phyloP scores from a whole-genome alignment of 208 protist species.

The Plasmodiophora brassicae region DNA sequence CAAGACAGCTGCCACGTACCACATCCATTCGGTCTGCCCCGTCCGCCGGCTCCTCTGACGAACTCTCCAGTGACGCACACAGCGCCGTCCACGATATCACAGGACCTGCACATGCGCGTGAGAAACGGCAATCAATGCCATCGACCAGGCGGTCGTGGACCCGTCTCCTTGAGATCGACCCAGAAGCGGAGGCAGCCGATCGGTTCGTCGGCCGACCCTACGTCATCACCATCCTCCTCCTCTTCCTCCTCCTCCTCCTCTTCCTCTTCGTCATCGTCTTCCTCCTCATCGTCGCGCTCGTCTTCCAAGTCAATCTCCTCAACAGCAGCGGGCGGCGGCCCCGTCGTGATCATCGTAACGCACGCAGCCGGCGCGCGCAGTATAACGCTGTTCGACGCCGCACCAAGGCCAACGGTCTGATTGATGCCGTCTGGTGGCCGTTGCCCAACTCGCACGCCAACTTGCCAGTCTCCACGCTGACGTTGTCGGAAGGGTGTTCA shows the following conservation, averaged over 20 bases:
- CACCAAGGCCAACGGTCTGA: no score
- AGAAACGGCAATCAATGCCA: neutral
- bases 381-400: no score
- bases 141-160: neutral
- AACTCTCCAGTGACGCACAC: neutral
- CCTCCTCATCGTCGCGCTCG: slow-evolving; percentile 37
- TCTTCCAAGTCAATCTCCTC: no score
- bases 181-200: neutral
- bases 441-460: no score
- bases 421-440: no score
- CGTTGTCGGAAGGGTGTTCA: no score
- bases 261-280: slow-evolving; percentile 31
- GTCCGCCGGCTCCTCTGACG: neutral
- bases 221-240: slow-evolving; percentile 28
- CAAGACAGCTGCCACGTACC: neutral
- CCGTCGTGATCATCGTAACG: no score
- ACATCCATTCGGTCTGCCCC: neutral
- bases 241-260: slow-evolving; percentile 37
- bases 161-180: slow-evolving; percentile 4
- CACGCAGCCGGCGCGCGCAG: no score
- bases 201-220: neutral
- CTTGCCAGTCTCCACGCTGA: no score
- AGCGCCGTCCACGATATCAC: neutral
- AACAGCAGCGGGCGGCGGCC: no score
- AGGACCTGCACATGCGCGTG: neutral